These are phyloP conservation scores for Boletellus deceptivus DNA, from an alignment of 1,284 basidiomycete species.

Conservation along the genomic window DNA sequence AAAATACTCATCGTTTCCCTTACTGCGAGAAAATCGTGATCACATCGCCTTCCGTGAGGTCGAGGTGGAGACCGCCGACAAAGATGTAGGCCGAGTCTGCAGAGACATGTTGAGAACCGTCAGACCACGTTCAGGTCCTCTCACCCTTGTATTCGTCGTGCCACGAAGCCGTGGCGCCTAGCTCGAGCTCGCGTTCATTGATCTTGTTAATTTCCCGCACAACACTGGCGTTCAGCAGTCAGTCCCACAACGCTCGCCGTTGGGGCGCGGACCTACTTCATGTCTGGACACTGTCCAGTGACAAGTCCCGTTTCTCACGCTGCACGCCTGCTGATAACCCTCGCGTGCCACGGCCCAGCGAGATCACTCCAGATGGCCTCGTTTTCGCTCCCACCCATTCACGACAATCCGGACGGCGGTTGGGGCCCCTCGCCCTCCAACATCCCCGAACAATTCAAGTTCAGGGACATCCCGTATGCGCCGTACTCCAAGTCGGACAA, in stretches of 20 bases:
- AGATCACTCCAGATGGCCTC: conserved; percentile 54
- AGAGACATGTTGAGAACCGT: conserved; percentile 3
- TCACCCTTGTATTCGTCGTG: conserved; percentile 92
- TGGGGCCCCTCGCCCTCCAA: conserved; percentile 80
- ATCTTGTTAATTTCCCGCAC: conserved; percentile 92
- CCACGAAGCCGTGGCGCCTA: conserved; percentile 82
- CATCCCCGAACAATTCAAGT: conserved; percentile 77
- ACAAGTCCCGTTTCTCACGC: conserved; percentile 46
- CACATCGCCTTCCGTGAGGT: conserved; percentile 96
- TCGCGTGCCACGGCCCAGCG: conserved; percentile 9
- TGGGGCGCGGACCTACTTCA: conserved; percentile 58
- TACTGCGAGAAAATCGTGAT: conserved; percentile 98
- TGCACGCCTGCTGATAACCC: conserved; percentile 12
- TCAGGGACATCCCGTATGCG: conserved; percentile 92
- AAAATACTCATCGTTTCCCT: conserved; percentile 33
- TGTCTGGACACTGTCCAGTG: conserved; percentile 38
- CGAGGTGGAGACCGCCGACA: conserved; percentile 81
- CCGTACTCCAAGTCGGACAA: conserved; percentile 99
- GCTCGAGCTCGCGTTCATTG: conserved; percentile 88
- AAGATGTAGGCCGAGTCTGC: conserved; percentile 94
- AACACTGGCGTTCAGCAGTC: conserved; percentile 52
- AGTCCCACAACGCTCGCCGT: conserved; percentile 7
- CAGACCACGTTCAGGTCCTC: conserved; percentile 14
- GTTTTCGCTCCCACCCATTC: conserved; percentile 73
- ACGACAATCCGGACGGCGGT: conserved; percentile 79